phyloP scores from a whole-genome alignment of 805 yeast species.

The Cyberlindnera xishuangbannaensis region DNA sequence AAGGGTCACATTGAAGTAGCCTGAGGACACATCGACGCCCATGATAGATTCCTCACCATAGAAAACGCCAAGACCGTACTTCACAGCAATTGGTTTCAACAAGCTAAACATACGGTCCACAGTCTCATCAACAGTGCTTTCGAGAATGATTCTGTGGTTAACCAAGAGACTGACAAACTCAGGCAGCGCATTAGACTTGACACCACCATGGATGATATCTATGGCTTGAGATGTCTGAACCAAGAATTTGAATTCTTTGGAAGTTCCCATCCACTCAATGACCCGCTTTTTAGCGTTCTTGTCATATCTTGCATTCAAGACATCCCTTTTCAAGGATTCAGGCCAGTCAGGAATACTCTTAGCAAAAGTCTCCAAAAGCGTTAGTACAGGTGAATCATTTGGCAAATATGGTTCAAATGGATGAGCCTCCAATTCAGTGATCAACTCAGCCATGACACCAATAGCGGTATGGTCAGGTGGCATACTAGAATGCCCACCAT shows the following conservation, averaged over 20 bases:
- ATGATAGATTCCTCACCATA: slow-evolving; percentile 11
- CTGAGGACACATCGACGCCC: slow-evolving; percentile 20
- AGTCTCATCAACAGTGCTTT: slow-evolving; percentile 36
- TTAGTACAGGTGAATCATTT: slow-evolving; percentile 48
- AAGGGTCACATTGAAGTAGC: slow-evolving; percentile 25
- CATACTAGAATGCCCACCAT: slow-evolving; percentile 71
- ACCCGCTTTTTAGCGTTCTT: slow-evolving; percentile 33
- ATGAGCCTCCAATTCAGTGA: slow-evolving; percentile 46
- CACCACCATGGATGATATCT: slow-evolving; percentile 54
- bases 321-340: slow-evolving; percentile 22
- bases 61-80: slow-evolving; percentile 20
- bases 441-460: slow-evolving; percentile 56
- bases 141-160: slow-evolving; percentile 62
- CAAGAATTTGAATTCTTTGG: slow-evolving; percentile 11
- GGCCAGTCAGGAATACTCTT: slow-evolving; percentile 31
- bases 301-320: slow-evolving; percentile 33
- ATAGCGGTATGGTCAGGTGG: slow-evolving; percentile 74
- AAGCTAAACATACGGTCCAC: slow-evolving; percentile 25
- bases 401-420: slow-evolving; percentile 44
- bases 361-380: slow-evolving; percentile 56
- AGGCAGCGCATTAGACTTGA: slow-evolving; percentile 73
- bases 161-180: slow-evolving; percentile 43
- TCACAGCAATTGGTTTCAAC: slow-evolving; percentile 15
- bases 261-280: slow-evolving; percentile 18
- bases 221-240: slow-evolving; percentile 23